phyloP scores from a whole-genome alignment of 352 stramenopile genomes.

The Pythium vanterpoolii region DNA sequence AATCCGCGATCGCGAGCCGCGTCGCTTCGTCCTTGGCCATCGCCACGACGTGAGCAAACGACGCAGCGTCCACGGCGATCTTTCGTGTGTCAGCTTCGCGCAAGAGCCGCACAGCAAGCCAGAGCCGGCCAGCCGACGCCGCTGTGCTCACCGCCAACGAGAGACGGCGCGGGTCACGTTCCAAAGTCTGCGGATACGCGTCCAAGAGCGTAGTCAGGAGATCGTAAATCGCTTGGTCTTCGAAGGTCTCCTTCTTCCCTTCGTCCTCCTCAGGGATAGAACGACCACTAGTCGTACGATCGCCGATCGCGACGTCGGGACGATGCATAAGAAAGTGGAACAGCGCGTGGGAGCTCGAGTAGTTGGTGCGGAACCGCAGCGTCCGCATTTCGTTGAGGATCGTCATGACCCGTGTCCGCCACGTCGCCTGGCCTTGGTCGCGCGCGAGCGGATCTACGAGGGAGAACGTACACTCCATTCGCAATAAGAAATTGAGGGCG shows the following conservation, averaged over 20 bases:
- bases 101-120: constrained; percentile 41
- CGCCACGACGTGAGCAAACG: constrained; percentile 62
- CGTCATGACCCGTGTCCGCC: constrained; percentile 33
- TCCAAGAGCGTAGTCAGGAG: constrained; percentile 51
- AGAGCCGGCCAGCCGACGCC: constrained; percentile 31
- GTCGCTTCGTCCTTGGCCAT: constrained; percentile 37
- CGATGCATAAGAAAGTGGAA: constrained; percentile 59
- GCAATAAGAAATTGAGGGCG: constrained; percentile 61
- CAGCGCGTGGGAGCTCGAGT: constrained; percentile 58
- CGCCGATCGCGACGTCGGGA: constrained; percentile 34
- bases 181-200: constrained; percentile 35
- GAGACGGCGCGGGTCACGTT: constrained; percentile 45
- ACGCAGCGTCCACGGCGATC: constrained; percentile 50
- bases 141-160: constrained; percentile 60
- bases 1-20: constrained; percentile 49
- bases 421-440: constrained; percentile 5
- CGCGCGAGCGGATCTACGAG: constrained; percentile 17
- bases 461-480: constrained; percentile 52
- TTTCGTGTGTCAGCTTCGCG: constrained; percentile 34
- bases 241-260: background rate
- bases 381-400: constrained; percentile 43
- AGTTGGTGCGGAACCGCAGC: constrained; percentile 40
- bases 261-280: too few species aligned
- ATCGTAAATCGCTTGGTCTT: constrained; percentile 18
- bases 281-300: too few species aligned